Evolutionary conservation across 2,329 filamentous ascomycete genomes (phyloP).

Genomic region (Arthrobotrys pseudoclavata): DNA sequence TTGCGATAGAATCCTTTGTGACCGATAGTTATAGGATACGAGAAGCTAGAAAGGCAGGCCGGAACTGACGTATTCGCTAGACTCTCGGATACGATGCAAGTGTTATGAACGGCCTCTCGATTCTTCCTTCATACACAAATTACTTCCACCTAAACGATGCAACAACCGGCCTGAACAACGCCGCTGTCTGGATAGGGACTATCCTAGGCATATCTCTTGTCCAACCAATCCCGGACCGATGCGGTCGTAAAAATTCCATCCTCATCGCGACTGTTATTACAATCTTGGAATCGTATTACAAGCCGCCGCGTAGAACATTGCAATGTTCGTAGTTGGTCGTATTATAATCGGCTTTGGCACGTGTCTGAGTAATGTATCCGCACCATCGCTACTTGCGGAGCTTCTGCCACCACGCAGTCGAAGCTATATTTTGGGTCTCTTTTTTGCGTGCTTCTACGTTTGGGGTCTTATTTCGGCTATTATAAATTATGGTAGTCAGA

Average conservation of each 20-base stretch:
- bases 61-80: not conserved
- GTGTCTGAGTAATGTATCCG: slow-evolving; percentile 44
- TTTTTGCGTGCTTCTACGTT: slow-evolving; percentile 63
- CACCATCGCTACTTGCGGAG: slow-evolving; percentile 42
- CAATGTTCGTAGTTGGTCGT: slow-evolving; percentile 70
- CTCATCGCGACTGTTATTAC: slow-evolving; percentile 67
- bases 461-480: slow-evolving; percentile 64
- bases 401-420: slow-evolving; percentile 46
- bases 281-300: slow-evolving; percentile 69
- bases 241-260: slow-evolving; percentile 68
- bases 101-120: slow-evolving; percentile 73
- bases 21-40: not conserved
- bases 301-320: slow-evolving; percentile 69
- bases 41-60: not conserved
- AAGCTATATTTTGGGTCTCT: slow-evolving; percentile 47
- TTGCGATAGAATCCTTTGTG: not conserved
- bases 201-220: slow-evolving; percentile 65
- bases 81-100: slow-evolving; percentile 68
- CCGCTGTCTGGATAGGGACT: slow-evolving; percentile 71
- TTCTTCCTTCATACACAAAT: slow-evolving; percentile 71
- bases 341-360: slow-evolving; percentile 69
- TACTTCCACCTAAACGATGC: slow-evolving; percentile 72
- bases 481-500: slow-evolving; percentile 65
- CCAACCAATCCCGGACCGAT: slow-evolving; percentile 66
- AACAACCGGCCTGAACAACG: slow-evolving; percentile 72